phyloP scores from a whole-genome alignment of 805 yeast genomes.

The Hanseniaspora thailandica region DNA sequence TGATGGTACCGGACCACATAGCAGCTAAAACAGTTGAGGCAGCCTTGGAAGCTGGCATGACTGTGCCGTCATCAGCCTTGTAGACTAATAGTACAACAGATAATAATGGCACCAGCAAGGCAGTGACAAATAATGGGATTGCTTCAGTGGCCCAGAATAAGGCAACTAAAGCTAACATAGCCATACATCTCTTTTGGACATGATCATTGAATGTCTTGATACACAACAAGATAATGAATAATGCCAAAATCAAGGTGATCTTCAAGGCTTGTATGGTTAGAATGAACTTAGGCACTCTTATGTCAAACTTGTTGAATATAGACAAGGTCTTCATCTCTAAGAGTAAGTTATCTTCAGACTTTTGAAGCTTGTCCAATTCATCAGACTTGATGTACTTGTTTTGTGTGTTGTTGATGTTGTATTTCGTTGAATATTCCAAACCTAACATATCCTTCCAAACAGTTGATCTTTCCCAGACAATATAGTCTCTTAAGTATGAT shows the following conservation, averaged over 20 bases:
- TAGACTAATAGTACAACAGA: constrained; percentile 59
- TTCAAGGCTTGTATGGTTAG: constrained; percentile 40
- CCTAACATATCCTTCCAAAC: constrained; percentile 94
- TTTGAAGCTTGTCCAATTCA: constrained; percentile 19
- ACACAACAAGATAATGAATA: constrained; percentile 44
- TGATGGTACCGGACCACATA: constrained; percentile 93
- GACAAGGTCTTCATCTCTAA: constrained; percentile 28
- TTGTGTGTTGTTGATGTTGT: constrained; percentile 31
- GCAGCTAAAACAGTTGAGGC: constrained; percentile 54
- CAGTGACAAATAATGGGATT: constrained; percentile 84
- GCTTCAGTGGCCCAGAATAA: constrained; percentile 93
- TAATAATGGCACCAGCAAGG: constrained; percentile 68
- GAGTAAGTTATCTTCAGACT: constrained; percentile 17
- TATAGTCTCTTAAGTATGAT: constrained; percentile 68
- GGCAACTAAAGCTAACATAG: constrained; percentile 51
- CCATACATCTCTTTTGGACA: constrained; percentile 53
- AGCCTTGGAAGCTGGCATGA: constrained; percentile 56
- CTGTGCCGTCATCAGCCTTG: constrained; percentile 40
- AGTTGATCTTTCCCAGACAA: constrained; percentile 92
- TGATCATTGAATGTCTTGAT: constrained; percentile 52
- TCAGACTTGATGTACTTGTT: constrained; percentile 28
- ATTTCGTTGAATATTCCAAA: constrained; percentile 46
- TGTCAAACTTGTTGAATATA: constrained; percentile 27
- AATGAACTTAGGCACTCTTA: constrained; percentile 38
- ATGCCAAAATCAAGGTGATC: constrained; percentile 36